Evolutionary conservation across 2,329 filamentous ascomycete genomes (phyloP).

Genomic region (Calonectria montana): DNA sequence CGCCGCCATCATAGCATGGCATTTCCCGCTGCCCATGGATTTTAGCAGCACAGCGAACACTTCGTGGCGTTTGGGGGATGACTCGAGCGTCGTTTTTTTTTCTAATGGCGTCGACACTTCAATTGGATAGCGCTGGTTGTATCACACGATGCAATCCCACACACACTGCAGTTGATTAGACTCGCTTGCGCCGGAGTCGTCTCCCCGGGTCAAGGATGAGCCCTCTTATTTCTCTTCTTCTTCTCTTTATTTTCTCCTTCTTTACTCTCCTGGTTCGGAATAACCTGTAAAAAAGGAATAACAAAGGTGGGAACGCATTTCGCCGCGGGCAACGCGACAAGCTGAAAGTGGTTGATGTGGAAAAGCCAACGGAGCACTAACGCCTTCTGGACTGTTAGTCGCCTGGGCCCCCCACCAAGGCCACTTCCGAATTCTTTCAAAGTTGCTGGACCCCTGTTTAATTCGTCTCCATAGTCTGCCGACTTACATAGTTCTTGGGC

Average conservation of each 20-base stretch:
- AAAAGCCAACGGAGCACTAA: conserved; percentile 38
- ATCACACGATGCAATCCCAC: conserved; percentile 24
- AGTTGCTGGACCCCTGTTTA: conserved; percentile 16
- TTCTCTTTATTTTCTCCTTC: not conserved
- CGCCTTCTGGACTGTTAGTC: conserved; percentile 28
- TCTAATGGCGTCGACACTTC: not conserved
- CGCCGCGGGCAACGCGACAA: conserved; percentile 16
- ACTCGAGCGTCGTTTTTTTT: conserved; percentile 1
- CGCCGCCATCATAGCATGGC: conserved; percentile 4
- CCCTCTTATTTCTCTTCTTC: not conserved
- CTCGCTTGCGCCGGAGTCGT: conserved; percentile 8
- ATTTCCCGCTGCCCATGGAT: not conserved
- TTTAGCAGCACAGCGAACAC: conserved; percentile 6
- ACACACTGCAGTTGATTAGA: conserved; percentile 9
- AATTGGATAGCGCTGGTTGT: conserved; percentile 6
- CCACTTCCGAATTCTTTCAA: conserved; percentile 22
- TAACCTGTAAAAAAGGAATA: not conserved
- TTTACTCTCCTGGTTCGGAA: not conserved
- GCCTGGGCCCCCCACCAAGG: conserved; percentile 34
- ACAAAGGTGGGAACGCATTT: conserved; percentile 3
- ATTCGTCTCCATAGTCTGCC: conserved; percentile 4
- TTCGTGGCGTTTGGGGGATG: conserved; percentile 20
- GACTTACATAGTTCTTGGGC: conserved; percentile 14
- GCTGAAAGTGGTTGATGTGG: conserved; percentile 25
- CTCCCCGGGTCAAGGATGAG: conserved; percentile 16